Percentiles rank a stretch among this genome's conserved stretches.
Evolutionary conservation across 495 filamentous ascomycete species (phyloP).

Genomic region (Oleoguttula mirabilis): DNA sequence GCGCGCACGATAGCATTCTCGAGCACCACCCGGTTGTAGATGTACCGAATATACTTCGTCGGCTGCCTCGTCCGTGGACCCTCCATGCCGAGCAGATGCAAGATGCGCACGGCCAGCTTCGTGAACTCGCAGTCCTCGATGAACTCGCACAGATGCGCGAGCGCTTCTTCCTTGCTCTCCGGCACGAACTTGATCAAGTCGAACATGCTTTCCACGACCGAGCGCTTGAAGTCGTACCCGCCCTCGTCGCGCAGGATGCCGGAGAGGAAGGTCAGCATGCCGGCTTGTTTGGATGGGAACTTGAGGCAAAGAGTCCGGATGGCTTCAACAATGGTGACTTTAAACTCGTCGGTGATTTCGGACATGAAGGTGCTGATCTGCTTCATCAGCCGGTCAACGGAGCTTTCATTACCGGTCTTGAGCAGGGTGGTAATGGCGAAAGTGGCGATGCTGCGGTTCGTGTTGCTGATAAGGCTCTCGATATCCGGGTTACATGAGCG

Average conservation of each 20-base stretch:
- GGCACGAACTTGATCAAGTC: conserved; percentile 98
- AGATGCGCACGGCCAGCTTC: conserved; percentile 87
- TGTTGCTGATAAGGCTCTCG: conserved; percentile 87
- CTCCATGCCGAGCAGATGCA: conserved; percentile 87
- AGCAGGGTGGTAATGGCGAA: conserved; percentile 96
- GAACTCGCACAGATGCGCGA: conserved; percentile 95
- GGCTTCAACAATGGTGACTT: conserved; percentile 97
- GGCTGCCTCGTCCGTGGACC: conserved; percentile 91
- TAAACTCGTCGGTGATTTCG: conserved; percentile 97
- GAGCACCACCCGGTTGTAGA: conserved; percentile 95
- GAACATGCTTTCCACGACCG: conserved; percentile 98
- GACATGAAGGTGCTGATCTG: conserved; percentile 94
- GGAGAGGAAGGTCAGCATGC: conserved; percentile 93
- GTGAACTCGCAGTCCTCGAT: conserved; percentile 99
- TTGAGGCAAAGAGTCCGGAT: conserved; percentile 94
- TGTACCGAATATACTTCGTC: conserved; percentile 97
- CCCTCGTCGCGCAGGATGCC: conserved; percentile 92
- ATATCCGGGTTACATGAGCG: conserved; percentile 94
- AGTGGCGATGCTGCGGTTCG: conserved; percentile 93
- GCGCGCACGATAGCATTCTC: conserved; percentile 95
- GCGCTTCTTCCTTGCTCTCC: conserved; percentile 91
- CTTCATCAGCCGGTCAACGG: conserved; percentile 95
- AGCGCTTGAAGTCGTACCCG: conserved; percentile 95
- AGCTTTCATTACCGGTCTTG: conserved; percentile 95
- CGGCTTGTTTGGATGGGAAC: conserved; percentile 94